Percentiles rank a stretch among this genome's conserved stretches.
These are phyloP conservation scores for Pleurotus salmoneostramineus DNA, from an alignment of 768 basidiomycete species.

Conservation along the genomic window DNA sequence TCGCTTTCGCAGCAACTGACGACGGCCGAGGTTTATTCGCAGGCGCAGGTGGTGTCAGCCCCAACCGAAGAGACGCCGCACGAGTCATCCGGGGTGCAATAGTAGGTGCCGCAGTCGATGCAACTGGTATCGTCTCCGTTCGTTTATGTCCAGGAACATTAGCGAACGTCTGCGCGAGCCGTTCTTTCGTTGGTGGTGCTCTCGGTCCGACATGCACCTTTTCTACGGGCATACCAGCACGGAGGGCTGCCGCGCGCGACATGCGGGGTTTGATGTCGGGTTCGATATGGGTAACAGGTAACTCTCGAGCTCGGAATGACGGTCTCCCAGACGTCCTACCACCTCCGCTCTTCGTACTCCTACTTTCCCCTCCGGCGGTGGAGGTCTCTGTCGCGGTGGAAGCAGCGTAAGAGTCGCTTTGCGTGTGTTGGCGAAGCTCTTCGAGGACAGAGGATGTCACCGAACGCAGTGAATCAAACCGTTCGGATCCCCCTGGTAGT, in stretches of 20 bases:
- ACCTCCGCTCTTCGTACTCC: slow-evolving; percentile 29
- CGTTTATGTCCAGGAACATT: slow-evolving; percentile 86
- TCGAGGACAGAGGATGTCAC: slow-evolving; percentile 45
- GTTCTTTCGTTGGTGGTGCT: slow-evolving; percentile 56
- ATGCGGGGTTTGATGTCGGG: slow-evolving; percentile 78
- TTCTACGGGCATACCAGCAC: slow-evolving; percentile 54
- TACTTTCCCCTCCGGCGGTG: slow-evolving; percentile 34
- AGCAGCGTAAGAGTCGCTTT: slow-evolving; percentile 30
- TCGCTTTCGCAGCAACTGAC: slow-evolving; percentile 25
- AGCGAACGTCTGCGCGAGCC: slow-evolving; percentile 59
- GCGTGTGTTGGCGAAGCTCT: slow-evolving; percentile 28
- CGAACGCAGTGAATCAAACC: slow-evolving; percentile 34
- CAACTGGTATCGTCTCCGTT: slow-evolving; percentile 59
- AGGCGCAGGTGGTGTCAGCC: slow-evolving; percentile 37
- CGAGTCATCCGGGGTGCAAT: slow-evolving; percentile 75
- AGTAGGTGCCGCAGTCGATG: slow-evolving; percentile 67
- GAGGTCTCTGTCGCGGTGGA: slow-evolving; percentile 41
- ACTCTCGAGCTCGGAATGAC: slow-evolving; percentile 60
- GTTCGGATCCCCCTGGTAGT: slow-evolving; percentile 37
- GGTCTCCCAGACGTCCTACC: slow-evolving; percentile 29
- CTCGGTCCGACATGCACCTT: slow-evolving; percentile 41
- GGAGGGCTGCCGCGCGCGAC: slow-evolving; percentile 70
- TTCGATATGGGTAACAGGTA: slow-evolving; percentile 55
- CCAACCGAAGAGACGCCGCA: slow-evolving; percentile 68
- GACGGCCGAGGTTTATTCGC: slow-evolving; percentile 36